Evolutionary conservation across 306 rosid genomes (phyloP).

Genomic region (Quercus variabilis): DNA sequence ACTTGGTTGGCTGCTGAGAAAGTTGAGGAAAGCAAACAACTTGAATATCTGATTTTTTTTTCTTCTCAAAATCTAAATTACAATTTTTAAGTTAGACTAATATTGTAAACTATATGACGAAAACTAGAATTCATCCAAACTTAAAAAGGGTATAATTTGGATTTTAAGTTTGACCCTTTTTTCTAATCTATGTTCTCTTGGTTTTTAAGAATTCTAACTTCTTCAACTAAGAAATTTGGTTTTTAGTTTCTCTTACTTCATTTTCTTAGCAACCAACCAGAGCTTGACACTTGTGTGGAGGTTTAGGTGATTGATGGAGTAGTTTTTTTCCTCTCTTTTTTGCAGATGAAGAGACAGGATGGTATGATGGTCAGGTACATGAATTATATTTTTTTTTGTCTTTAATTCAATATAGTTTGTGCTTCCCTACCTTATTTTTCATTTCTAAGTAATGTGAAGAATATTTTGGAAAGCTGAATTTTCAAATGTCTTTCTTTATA

Average conservation of each 20-base stretch:
- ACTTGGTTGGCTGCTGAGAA: not conserved
- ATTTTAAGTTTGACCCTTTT: too few species aligned
- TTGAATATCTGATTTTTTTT: not conserved
- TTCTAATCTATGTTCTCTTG: too few species aligned
- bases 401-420: not conserved
- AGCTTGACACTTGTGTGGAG: not conserved
- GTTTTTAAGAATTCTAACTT: too few species aligned
- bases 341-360: conserved; percentile 96
- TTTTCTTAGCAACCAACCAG: not conserved
- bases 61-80: not conserved
- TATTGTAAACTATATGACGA: too few species aligned
- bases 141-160: too few species aligned
- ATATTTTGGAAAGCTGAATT: not conserved
- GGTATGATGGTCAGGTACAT: conserved; percentile 95
- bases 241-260: not conserved
- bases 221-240: too few species aligned
- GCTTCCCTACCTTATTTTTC: not conserved
- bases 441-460: not conserved
- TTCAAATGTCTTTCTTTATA: not conserved
- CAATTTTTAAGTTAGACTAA: too few species aligned
- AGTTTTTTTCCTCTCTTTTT: conserved; percentile 10
- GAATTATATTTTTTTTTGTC: not conserved
- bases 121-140: too few species aligned
- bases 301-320: not conserved
- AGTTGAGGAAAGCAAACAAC: not conserved